Percentiles rank a stretch among this genome's conserved stretches.
These are phyloP conservation scores for Penicillium canariense DNA, from an alignment of 495 filamentous ascomycete genomes.

Conservation along the genomic window DNA sequence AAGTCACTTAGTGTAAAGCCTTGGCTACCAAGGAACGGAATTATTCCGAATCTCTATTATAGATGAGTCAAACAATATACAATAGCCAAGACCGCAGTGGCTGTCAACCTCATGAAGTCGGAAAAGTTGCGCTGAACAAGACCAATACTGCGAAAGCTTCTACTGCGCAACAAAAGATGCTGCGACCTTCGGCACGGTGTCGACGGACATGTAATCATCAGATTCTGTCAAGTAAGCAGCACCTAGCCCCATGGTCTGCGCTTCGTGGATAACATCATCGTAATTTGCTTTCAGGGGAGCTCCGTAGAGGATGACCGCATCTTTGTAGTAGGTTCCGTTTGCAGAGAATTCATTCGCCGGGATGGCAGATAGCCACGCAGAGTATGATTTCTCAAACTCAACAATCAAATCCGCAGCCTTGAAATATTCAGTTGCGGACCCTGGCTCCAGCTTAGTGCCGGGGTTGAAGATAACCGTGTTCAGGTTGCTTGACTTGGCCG, in stretches of 20 bases:
- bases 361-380: constrained; percentile 7
- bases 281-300: constrained; percentile 12
- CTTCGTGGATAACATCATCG: constrained; percentile 12
- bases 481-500: constrained; percentile 18
- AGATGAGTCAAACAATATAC: too few species aligned
- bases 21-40: too few species aligned
- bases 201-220: constrained; percentile 14
- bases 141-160: too few species aligned
- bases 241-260: constrained; percentile 20
- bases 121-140: too few species aligned
- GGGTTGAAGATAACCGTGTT: constrained; percentile 23
- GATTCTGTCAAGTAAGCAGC: constrained; percentile 21
- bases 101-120: too few species aligned
- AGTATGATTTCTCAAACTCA: constrained; percentile 24
- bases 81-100: too few species aligned
- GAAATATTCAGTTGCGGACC: constrained; percentile 15
- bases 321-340: constrained; percentile 5
- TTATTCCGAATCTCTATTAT: too few species aligned
- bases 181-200: constrained; percentile 14
- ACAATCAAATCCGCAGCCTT: constrained; percentile 21
- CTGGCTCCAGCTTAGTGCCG: constrained; percentile 13
- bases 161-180: constrained; percentile 7
- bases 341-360: constrained; percentile 11
- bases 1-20: too few species aligned
- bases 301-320: constrained; percentile 21